Base-by-base conservation (phyloP, 306 rosid species). In the Vigna hirtella region DNA sequence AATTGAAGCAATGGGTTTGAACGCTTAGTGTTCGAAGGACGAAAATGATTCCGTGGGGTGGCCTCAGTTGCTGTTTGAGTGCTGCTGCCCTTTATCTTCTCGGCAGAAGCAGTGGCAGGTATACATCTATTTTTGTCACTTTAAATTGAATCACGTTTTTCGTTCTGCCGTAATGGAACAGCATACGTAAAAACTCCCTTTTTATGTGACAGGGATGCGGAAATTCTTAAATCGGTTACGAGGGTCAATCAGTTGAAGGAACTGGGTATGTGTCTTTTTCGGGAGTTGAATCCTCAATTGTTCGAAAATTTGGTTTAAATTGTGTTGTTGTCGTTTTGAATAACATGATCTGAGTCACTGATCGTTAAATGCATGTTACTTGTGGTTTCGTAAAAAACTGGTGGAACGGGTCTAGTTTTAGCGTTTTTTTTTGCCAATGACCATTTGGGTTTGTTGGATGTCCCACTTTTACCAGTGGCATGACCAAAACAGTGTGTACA, bases 101-200 rank as follows among this genome's bases (percentile, higher is more conserved):
- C 45, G 99, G 99, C 49, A 88, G 99, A 86, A 89, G 96, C 76
- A 93, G 94, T 86, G 96, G 98, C 84, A 90, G 98, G 99, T 90
- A 36, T 13, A 61, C n/a, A 13, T 20, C 53, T n/a, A 12, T 73
- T 0, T 6, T 0, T 77, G 26, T 6, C 28, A 9, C 34, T 20
- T 10, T 12, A 45, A 11, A 11, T 45, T 9, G 12, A 66, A 66
- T 74, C 28, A 40, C 20, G 32, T 52, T 74, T 30, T 26, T 9
- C 66, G 14, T 74, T 38, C 9, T 66, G 6, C 15, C 55, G 22
- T 63, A 18, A 8, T 57, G 6, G 12, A 61, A 15, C 15, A 18
- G 52, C 22, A 16, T 32, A 8, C 26, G 0, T n/a, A n/a, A 30
- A 50, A 50, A 6, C 34, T 80, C 14, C 24, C 57, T 52, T 20